A percentile compares a stretch with the other conserved stretches of the same genome.
phyloP scores from a whole-genome alignment of 106 monocot species.

The Dendrobium catenatum region DNA sequence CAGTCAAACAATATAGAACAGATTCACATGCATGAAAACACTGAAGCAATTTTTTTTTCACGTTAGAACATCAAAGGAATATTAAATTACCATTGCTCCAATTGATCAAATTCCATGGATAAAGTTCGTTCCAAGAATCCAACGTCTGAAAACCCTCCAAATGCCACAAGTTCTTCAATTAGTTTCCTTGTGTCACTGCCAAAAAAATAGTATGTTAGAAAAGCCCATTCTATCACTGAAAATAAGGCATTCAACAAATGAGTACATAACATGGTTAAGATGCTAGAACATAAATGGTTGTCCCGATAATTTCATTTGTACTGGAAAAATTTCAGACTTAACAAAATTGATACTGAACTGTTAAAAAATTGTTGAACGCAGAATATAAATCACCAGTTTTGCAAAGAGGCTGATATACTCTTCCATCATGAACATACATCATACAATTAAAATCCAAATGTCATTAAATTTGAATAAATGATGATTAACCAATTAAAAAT shows the following conservation, averaged over 20 bases:
- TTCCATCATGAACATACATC: neutral
- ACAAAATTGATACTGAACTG: too few species aligned
- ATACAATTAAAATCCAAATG: neutral
- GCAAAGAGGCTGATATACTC: neutral
- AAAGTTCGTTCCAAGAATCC: slow-evolving; percentile 66
- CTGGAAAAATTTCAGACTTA: too few species aligned
- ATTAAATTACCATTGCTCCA: slow-evolving; percentile 58
- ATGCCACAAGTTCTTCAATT: slow-evolving; percentile 65
- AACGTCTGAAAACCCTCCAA: slow-evolving; percentile 84
- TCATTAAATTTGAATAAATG: neutral
- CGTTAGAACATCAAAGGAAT: neutral
- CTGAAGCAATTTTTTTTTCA: neutral
- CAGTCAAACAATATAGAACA: neutral
- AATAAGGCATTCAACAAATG: neutral
- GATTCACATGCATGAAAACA: neutral
- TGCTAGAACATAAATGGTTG: neutral
- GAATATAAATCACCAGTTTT: neutral
- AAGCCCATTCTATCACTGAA: neutral
- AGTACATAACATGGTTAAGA: neutral
- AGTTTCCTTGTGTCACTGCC: slow-evolving; percentile 54
- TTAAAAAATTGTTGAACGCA: too few species aligned
- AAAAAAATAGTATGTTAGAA: neutral
- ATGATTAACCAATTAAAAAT: neutral
- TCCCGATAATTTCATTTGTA: neutral
- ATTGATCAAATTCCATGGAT: slow-evolving; percentile 50